A percentile compares a stretch with the other conserved stretches of the same genome.
Evolutionary conservation across 345 rosid genomes (phyloP).

Genomic region (Hibiscus trionum): DNA sequence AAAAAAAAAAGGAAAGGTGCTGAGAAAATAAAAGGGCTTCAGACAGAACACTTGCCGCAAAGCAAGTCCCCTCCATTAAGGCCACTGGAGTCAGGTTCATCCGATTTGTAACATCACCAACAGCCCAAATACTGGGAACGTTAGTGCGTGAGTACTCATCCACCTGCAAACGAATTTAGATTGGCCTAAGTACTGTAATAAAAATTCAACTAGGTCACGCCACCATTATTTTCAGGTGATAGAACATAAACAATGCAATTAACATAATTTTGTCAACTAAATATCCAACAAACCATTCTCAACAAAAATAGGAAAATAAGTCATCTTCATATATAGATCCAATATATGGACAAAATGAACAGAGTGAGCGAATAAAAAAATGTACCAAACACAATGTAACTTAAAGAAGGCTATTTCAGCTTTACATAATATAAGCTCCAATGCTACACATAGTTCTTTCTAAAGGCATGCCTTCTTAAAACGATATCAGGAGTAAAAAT

Average conservation of each 20-base stretch:
- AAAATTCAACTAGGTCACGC: not conserved
- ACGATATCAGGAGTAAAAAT: not conserved
- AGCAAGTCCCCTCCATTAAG: conserved; percentile 88
- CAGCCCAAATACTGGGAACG: conserved; percentile 91
- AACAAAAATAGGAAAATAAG: not conserved
- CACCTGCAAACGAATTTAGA: conserved; percentile 46
- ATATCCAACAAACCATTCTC: not conserved
- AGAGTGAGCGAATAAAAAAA: not conserved
- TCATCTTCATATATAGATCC: not conserved
- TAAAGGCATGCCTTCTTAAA: not conserved
- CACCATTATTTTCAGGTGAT: not conserved
- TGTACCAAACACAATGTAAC: not conserved
- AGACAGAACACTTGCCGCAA: conserved; percentile 54
- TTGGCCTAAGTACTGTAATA: not conserved
- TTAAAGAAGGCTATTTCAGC: not conserved
- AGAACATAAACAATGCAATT: not conserved
- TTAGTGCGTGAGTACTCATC: conserved; percentile 81
- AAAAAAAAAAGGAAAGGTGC: not conserved
- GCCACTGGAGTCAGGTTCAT: conserved; percentile 98
- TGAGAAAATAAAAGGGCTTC: conserved; percentile 2
- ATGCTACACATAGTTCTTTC: not conserved
- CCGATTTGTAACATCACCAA: conserved; percentile 95
- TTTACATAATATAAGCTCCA: not conserved
- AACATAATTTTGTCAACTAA: not conserved
- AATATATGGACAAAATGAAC: not conserved